Conservation (phyloP, 805 yeast genomes). For the Wickerhamia fluorescens region DNA sequence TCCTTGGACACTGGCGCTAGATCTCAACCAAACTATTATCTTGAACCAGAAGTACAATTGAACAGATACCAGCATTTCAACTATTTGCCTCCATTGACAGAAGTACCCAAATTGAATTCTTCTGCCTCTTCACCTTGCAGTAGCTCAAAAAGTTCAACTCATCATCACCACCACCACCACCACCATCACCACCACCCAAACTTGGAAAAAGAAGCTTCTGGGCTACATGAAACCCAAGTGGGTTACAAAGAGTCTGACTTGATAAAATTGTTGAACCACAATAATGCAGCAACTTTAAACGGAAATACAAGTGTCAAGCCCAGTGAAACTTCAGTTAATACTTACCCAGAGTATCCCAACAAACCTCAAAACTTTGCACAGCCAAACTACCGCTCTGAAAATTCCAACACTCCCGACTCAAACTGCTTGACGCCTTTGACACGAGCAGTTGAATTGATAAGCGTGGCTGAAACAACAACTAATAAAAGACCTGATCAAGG, state of each 20-base stretch:
- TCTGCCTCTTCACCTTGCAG: slow-evolving; percentile 40
- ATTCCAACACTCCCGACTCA: not conserved
- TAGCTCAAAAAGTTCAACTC: slow-evolving; percentile 11
- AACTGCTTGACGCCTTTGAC: slow-evolving; percentile 30
- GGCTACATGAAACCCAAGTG: no score
- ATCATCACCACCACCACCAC: slow-evolving; percentile 25
- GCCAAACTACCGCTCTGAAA: slow-evolving; percentile 1
- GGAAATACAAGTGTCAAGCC: no score
- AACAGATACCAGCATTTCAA: slow-evolving; percentile 66
- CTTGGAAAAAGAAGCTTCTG: slow-evolving; percentile 2
- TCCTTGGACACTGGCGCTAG: slow-evolving; percentile 7
- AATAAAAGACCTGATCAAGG: slow-evolving; percentile 4
- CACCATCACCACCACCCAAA: slow-evolving; percentile 19
- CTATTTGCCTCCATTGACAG: slow-evolving; percentile 63
- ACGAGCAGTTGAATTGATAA: slow-evolving; percentile 34
- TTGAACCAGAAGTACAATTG: slow-evolving; percentile 47
- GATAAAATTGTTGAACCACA: slow-evolving; percentile 36
- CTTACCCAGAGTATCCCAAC: no score
- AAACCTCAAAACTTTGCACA: no score
- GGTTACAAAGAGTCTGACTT: slow-evolving; percentile 37
- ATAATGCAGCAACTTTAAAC: slow-evolving; percentile 8
- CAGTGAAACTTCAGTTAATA: no score
- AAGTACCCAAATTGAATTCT: slow-evolving; percentile 62
- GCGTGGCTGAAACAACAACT: slow-evolving; percentile 23
- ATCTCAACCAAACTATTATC: no score